Conservation (phyloP, 768 basidiomycete species). For the Pleurotus tuoliensis region DNA sequence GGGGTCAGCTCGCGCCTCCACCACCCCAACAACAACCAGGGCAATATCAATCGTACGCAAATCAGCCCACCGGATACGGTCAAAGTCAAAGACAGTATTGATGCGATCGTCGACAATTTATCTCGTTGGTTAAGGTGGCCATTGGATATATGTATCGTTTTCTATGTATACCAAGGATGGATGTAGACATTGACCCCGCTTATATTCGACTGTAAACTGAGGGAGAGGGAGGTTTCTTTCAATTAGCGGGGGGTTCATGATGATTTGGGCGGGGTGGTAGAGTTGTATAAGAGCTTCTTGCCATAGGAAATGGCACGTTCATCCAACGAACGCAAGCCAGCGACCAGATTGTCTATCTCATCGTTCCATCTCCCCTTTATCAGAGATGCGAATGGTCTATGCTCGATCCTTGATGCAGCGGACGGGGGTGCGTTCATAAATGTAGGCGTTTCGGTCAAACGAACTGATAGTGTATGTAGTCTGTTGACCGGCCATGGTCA, state of each 20-base stretch:
- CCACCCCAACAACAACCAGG: constrained; percentile 19
- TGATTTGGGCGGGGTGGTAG: background rate
- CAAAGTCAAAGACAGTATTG: background rate
- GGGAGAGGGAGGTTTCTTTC: too few species aligned
- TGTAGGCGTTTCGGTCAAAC: constrained; percentile 46
- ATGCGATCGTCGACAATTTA: background rate
- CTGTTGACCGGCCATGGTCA: constrained; percentile 21
- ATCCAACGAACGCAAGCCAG: constrained; percentile 43
- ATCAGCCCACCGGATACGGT: background rate
- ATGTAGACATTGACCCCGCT: too few species aligned
- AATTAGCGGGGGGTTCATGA: background rate
- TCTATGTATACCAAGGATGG: too few species aligned
- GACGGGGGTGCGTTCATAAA: constrained; percentile 46
- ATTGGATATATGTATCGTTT: too few species aligned
- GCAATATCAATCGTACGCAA: constrained; percentile 22
- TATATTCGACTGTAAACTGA: too few species aligned
- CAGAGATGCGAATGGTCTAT: constrained; percentile 40
- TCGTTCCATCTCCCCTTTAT: constrained; percentile 58
- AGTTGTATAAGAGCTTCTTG: constrained; percentile 40
- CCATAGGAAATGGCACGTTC: constrained; percentile 44
- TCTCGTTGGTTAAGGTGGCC: background rate
- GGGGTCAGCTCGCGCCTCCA: constrained; percentile 21
- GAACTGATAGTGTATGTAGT: constrained; percentile 44
- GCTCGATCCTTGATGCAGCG: constrained; percentile 49
- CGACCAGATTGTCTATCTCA: constrained; percentile 44